phyloP scores from a whole-genome alignment of 1,284 basidiomycete genomes.

The Hemileia vastatrix region DNA sequence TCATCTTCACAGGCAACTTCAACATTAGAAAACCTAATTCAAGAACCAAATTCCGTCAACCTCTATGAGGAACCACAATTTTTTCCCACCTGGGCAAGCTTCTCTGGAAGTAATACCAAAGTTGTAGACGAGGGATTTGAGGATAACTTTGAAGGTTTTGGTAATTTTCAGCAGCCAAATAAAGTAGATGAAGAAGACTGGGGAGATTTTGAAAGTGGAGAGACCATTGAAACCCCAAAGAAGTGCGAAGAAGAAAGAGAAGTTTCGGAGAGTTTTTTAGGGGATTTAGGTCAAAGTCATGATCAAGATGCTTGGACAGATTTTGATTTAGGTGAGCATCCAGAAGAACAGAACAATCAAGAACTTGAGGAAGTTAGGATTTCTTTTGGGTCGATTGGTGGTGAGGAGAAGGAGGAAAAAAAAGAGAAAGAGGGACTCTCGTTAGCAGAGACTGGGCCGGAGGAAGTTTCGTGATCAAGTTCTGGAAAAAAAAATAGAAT shows the following conservation, averaged over 20 bases:
- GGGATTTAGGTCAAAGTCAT: no score
- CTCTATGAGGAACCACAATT: not conserved
- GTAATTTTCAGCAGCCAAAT: no score
- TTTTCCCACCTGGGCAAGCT: not conserved
- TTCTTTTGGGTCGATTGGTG: not conserved
- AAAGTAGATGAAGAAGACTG: slow-evolving; percentile 21
- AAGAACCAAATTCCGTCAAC: not conserved
- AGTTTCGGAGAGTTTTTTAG: no score
- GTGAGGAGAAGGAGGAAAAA: not conserved
- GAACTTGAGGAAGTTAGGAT: not conserved
- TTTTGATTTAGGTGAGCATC: not conserved
- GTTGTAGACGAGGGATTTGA: not conserved
- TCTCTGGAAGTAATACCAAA: not conserved
- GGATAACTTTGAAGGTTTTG: no score
- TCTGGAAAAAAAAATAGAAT: no score
- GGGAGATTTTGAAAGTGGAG: slow-evolving; percentile 13
- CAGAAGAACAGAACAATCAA: not conserved
- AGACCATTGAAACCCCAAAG: not conserved
- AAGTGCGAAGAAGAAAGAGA: no score
- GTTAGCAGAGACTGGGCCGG: not conserved
- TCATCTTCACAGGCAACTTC: not conserved
- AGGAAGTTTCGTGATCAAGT: no score
- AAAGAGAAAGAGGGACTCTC: not conserved
- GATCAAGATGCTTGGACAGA: not conserved
- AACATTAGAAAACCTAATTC: not conserved